Evolutionary conservation across 495 filamentous ascomycete genomes (phyloP), one percentile per base, ranked within the genome.

Genomic region (Penicillium coffeae): DNA sequence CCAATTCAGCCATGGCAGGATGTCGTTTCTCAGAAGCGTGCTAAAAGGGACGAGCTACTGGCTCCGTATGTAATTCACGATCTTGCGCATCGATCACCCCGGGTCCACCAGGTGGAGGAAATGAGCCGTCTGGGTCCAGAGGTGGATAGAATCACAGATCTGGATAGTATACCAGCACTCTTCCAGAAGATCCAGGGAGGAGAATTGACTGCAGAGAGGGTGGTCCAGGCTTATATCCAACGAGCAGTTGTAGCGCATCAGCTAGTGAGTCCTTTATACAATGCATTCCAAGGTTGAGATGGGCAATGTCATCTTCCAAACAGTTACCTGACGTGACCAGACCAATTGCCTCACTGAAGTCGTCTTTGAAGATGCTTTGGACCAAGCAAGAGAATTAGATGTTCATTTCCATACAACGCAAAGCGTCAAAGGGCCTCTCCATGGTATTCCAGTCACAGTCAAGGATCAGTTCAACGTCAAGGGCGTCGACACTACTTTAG

Each of bases 401-500:
- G 55, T 48, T 16, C 69, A 73, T 27, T 71, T 79, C 30, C 46
- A 61, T 7, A 48, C 59, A 25, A 75, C 74, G 0, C 70, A 73
- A 0, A 64, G 72, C 37, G 56, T 73, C 0, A 60, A 76, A 37
- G 85, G 85, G 0, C 79, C 81, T 1, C 66, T 89, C 3, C 84
- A 88, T 54, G 84, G 85, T 2, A 67, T 88, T 8, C 84, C 83
- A 1, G 67, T 88, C 33, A 75, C 71, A 1, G 44, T 86, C 5
- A 86, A 89, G 56, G 85, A 88, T 50, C 75, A 80, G 20, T 87
- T 88, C 62, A 75, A 84, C 36, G 63, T 88, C 43, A 74, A 74
- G 48, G 82, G 77, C n/a, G 58, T 76, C 16, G 78, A 86, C 46
- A 64, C 76, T 0, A 77, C 78, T 0, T 62, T 84, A 14, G 82